Conservation (phyloP, 2,329 filamentous ascomycete species). For the Allantophomopsis lycopodina region DNA sequence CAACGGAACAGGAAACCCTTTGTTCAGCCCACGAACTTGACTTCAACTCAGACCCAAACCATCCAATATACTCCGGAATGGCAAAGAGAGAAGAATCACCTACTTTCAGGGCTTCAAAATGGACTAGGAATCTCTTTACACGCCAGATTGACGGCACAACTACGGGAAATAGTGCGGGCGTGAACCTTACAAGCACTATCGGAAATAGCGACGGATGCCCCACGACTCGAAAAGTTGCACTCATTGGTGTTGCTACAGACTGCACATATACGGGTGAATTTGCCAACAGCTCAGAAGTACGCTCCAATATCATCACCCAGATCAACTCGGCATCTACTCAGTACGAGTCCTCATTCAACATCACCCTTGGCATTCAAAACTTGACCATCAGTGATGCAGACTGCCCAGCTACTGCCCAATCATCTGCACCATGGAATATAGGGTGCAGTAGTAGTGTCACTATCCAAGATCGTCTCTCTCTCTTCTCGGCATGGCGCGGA, state of each 20-base stretch:
- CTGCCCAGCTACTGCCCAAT: constrained; percentile 59
- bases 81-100: constrained; percentile 27
- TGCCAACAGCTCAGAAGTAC: constrained; percentile 46
- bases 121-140: constrained; percentile 56
- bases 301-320: constrained; percentile 64
- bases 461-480: constrained; percentile 68
- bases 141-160: constrained; percentile 57
- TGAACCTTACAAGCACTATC: constrained; percentile 68
- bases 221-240: constrained; percentile 75
- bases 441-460: constrained; percentile 47
- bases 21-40: constrained; percentile 65
- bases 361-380: constrained; percentile 81
- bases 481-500: constrained; percentile 84
- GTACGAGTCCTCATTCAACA: constrained; percentile 88
- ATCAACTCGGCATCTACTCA: constrained; percentile 80
- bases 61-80: constrained; percentile 45
- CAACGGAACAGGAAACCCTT: constrained; percentile 25
- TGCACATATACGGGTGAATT: constrained; percentile 75
- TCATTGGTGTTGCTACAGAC: constrained; percentile 86
- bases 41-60: constrained; percentile 65
- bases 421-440: constrained; percentile 72
- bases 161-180: constrained; percentile 62
- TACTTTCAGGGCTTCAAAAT: constrained; percentile 42
- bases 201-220: constrained; percentile 78
- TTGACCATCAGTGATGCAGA: constrained; percentile 60